Evolutionary conservation across 768 basidiomycete genomes (phyloP).

Genomic region (Boletus vinaceobasis): DNA sequence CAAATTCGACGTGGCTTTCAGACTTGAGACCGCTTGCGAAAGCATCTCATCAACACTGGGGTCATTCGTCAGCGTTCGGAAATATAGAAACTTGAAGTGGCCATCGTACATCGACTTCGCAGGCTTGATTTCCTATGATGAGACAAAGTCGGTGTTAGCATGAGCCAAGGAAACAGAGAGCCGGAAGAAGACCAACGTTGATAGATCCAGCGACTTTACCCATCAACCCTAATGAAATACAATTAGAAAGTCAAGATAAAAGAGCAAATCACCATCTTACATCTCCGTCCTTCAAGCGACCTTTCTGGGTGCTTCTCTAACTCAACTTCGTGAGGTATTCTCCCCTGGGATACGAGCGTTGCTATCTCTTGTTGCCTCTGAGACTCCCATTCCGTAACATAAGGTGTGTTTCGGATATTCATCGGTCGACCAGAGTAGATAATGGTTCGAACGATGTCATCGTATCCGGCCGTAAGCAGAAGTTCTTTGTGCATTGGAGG

Average conservation of each 20-base stretch:
- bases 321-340: constrained; percentile 75
- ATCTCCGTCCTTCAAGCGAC: constrained; percentile 54
- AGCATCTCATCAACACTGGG: constrained; percentile 80
- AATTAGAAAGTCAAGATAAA: constrained; percentile 1
- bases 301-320: constrained; percentile 65
- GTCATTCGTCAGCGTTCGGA: constrained; percentile 7
- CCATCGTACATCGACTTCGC: constrained; percentile 76
- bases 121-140: constrained; percentile 66
- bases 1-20: constrained; percentile 44
- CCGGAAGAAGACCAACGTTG: constrained; percentile 37
- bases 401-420: constrained; percentile 77
- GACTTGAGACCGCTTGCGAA: constrained; percentile 56
- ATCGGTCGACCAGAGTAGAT: constrained; percentile 79
- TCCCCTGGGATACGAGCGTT: constrained; percentile 56
- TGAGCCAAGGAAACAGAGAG: not conserved
- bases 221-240: constrained; percentile 57
- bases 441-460: constrained; percentile 67
- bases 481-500: constrained; percentile 70
- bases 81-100: not conserved
- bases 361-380: constrained; percentile 57
- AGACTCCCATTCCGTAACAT: constrained; percentile 75
- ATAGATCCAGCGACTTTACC: constrained; percentile 75
- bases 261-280: constrained; percentile 37
- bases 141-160: constrained; percentile 4
- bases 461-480: constrained; percentile 66